Evolutionary conservation across 2,329 filamentous ascomycete genomes (phyloP).

Genomic region (Apiospora aurea): DNA sequence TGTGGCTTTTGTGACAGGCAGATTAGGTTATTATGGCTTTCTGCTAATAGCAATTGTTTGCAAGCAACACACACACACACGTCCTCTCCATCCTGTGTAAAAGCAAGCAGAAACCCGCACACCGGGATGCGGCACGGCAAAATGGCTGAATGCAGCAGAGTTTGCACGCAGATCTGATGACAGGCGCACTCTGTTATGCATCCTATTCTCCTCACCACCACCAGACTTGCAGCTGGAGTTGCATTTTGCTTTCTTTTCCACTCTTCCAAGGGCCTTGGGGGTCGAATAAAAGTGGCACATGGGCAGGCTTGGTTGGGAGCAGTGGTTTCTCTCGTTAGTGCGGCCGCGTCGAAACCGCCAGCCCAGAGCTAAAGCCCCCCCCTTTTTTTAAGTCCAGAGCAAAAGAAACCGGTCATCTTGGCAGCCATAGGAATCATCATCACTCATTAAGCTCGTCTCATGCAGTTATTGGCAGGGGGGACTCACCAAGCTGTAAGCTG

Average conservation of each 20-base stretch:
- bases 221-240: conserved; percentile 2
- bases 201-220: background rate
- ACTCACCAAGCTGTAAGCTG: background rate
- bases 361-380: background rate
- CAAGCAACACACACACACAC: background rate
- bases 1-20: conserved; percentile 3
- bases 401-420: conserved; percentile 5
- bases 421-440: background rate
- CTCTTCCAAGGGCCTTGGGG: background rate
- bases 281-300: conserved; percentile 1
- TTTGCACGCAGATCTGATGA: conserved; percentile 13
- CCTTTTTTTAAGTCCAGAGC: background rate
- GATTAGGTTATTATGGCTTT: no score
- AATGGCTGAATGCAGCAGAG: conserved; percentile 16
- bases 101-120: background rate
- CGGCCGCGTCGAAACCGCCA: conserved; percentile 8
- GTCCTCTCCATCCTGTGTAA: background rate
- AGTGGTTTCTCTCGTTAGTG: conserved; percentile 11
- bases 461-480: background rate
- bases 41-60: background rate
- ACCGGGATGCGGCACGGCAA: conserved; percentile 2
- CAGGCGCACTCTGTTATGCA: conserved; percentile 4
- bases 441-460: background rate
- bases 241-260: conserved; percentile 12
- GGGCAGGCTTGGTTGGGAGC: background rate